Percentiles rank a stretch among this genome's conserved stretches.
Evolutionary conservation across 768 basidiomycete species (phyloP).

Genomic region (Rhodotorula babjevae): DNA sequence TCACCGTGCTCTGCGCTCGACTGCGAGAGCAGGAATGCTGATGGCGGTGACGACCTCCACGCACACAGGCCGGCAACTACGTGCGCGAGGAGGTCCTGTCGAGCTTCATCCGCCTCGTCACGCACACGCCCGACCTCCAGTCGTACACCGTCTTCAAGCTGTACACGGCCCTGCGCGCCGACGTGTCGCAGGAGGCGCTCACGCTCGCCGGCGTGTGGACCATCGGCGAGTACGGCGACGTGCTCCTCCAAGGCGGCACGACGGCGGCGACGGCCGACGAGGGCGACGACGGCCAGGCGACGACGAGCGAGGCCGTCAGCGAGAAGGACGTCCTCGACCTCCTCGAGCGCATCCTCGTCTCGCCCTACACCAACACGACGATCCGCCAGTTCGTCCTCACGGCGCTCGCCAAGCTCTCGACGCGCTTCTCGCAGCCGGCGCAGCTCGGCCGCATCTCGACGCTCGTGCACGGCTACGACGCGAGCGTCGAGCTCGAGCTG

Average conservation of each 20-base stretch:
- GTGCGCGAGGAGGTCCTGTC: slow-evolving; percentile 94
- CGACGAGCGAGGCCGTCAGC: slow-evolving; percentile 58
- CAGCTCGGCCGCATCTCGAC: slow-evolving; percentile 77
- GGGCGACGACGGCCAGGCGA: slow-evolving; percentile 62
- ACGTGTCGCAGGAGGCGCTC: slow-evolving; percentile 93
- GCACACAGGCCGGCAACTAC: slow-evolving; percentile 82
- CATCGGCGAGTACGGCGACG: slow-evolving; percentile 91
- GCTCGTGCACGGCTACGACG: slow-evolving; percentile 72
- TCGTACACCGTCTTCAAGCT: slow-evolving; percentile 88
- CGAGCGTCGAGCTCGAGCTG: slow-evolving; percentile 84
- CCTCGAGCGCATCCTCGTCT: slow-evolving; percentile 76
- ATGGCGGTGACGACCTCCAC: too few relatives aligned
- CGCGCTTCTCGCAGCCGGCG: slow-evolving; percentile 60
- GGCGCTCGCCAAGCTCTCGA: slow-evolving; percentile 80
- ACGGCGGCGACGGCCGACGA: slow-evolving; percentile 61
- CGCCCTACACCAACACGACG: slow-evolving; percentile 87
- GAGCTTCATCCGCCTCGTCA: slow-evolving; percentile 89
- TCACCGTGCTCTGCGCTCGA: too few relatives aligned
- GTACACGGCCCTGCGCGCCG: slow-evolving; percentile 76
- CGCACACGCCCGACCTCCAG: slow-evolving; percentile 94
- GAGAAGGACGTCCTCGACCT: slow-evolving; percentile 83
- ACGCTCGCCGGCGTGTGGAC: slow-evolving; percentile 92
- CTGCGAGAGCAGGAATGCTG: background rate
- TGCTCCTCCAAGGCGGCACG: slow-evolving; percentile 64
- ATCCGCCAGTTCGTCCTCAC: slow-evolving; percentile 88